Percentiles rank a stretch among this genome's conserved stretches.
These are phyloP conservation scores for Trichoderma sp. DNA, from an alignment of 2,329 filamentous ascomycete species.

Conservation along the genomic window DNA sequence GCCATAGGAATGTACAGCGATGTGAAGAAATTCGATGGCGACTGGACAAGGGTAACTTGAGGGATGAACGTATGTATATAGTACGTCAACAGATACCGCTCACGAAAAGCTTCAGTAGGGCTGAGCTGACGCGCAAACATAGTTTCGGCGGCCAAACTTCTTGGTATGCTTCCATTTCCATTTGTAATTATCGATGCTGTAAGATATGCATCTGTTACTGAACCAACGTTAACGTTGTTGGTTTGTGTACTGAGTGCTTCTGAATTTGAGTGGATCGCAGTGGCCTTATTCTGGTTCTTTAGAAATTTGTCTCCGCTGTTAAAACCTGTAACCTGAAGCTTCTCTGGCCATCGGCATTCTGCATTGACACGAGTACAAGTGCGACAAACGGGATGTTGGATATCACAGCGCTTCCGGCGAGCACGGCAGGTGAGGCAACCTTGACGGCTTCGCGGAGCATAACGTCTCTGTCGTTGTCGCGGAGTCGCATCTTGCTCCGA, in stretches of 20 bases:
- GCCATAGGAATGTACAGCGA: background rate
- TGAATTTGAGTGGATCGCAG: background rate
- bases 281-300: background rate
- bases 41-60: background rate
- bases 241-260: background rate
- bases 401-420: background rate
- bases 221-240: background rate
- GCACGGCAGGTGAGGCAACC: background rate
- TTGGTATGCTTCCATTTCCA: background rate
- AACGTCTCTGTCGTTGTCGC: background rate
- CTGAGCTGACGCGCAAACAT: background rate
- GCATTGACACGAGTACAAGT: background rate
- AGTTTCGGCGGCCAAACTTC: background rate
- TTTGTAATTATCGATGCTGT: background rate
- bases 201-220: background rate
- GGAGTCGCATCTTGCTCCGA: background rate
- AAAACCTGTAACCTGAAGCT: background rate
- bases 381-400: background rate
- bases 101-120: background rate
- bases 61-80: background rate
- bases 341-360: background rate
- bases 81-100: background rate
- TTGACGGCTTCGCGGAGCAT: background rate
- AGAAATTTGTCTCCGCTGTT: background rate
- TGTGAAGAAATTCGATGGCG: background rate